Base-by-base conservation (phyloP, 768 basidiomycete species). In the Lactarius sanguifluus region DNA sequence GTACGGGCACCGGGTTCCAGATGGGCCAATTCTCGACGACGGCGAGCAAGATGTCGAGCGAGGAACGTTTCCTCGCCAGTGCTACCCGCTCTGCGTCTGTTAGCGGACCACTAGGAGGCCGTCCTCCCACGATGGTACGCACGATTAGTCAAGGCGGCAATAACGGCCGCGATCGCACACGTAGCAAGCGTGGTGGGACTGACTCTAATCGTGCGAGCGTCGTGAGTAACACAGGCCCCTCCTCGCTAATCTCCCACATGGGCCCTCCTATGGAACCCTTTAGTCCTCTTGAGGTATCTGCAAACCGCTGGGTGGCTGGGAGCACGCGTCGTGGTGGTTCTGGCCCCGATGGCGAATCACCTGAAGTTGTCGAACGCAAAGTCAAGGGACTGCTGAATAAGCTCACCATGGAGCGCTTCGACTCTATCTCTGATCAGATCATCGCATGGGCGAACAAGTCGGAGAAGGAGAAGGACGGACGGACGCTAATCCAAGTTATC, bases 371-470 rank as follows among this genome's bases (percentile, higher is more conserved):
- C 32, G 94, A 97, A 71, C 90, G 94, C 61, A 96, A 96, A 79
- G 95, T 97, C 80, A 94, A 91, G 77, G 81, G 81, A 60, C 79
- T 97, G 64, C 88, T 98, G 72, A 96, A 98, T 84, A 97, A 94
- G 80, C 85, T 98, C 41, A 96, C 96, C 16, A 91, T 95, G 87
- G 94, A 98, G 81, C 91, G 91, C 71, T 98, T 98, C 82, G 92
- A 95, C 71, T 88, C 92, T 9, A 97, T 98, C 74, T 96, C 95
- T 3, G 87, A 92, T 74, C 94, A 98, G 77, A 96, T 98, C 75
- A 90, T 98, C 69, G 77, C 83, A 10, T 98, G 94, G 93, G 96
- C 95, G 36, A 96, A 98, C 84, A 92, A 86, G 79, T 92, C 90
- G 5, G 88, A 90, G 80, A 85, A 89, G 73, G 94, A 98, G 83